Conservation (phyloP, 352 stramenopile species). For the Pythium biforme region DNA sequence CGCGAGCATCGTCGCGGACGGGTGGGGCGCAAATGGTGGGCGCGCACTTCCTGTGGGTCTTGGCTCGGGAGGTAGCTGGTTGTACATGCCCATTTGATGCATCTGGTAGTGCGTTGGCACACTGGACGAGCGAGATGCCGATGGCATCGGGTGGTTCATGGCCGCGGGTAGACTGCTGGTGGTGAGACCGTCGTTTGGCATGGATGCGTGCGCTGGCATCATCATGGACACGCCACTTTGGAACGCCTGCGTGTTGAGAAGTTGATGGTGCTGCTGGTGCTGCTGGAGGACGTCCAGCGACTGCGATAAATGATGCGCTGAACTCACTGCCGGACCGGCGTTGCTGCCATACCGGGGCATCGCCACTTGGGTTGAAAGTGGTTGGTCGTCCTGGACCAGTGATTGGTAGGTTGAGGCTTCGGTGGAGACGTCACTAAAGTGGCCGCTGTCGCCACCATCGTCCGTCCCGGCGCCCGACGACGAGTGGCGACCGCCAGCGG, state of each 20-base stretch:
- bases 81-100: slow-evolving; percentile 5
- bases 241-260: slow-evolving; percentile 1
- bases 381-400: slow-evolving; percentile 11
- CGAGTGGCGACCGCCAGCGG: slow-evolving; percentile 8
- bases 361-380: neutral
- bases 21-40: slow-evolving; percentile 14
- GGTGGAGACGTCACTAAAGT: slow-evolving; percentile 15
- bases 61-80: neutral
- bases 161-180: neutral
- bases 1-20: slow-evolving; percentile 31
- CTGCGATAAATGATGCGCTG: neutral
- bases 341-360: neutral
- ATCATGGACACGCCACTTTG: slow-evolving; percentile 3
- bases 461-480: slow-evolving; percentile 7
- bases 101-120: neutral
- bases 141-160: neutral
- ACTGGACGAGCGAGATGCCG: neutral
- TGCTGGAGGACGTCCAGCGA: neutral
- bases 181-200: neutral
- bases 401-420: slow-evolving; percentile 39
- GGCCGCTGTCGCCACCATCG: slow-evolving; percentile 12
- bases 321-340: too few relatives aligned
- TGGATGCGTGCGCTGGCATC: neutral
- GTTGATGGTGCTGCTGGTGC: neutral
- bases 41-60: neutral